Evolutionary conservation across 768 basidiomycete genomes (phyloP).

Genomic region (Agaricus subrufescens): DNA sequence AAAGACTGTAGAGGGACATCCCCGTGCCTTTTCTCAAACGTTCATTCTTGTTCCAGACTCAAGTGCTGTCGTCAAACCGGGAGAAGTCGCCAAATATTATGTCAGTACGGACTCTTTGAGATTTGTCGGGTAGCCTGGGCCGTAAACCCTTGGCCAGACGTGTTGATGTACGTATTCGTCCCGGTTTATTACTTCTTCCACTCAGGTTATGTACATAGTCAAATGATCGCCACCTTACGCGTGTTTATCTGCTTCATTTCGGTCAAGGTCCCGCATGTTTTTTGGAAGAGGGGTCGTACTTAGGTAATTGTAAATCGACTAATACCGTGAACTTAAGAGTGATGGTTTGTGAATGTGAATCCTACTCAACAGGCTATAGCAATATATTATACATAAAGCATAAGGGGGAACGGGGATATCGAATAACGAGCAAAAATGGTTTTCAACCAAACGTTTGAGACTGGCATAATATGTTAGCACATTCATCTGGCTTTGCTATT

Average conservation of each 20-base stretch:
- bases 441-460: slow-evolving; percentile 87
- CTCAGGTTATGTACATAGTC: no score
- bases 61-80: slow-evolving; percentile 55
- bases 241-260: no score
- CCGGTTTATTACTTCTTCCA: no score
- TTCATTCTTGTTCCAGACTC: slow-evolving; percentile 82
- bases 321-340: no score
- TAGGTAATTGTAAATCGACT: no score
- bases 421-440: neutral
- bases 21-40: slow-evolving; percentile 83
- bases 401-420: neutral
- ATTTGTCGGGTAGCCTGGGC: slow-evolving; percentile 62
- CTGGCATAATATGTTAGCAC: slow-evolving; percentile 38
- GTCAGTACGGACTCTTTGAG: slow-evolving; percentile 74
- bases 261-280: no score
- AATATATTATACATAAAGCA: no score
- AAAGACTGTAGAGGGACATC: slow-evolving; percentile 66
- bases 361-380: no score
- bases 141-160: neutral
- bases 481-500: slow-evolving; percentile 94
- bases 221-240: no score
- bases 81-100: slow-evolving; percentile 80
- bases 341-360: no score
- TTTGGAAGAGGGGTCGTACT: no score
- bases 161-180: neutral